Conservation (phyloP, 2,329 filamentous ascomycete species). For the Gremmenia infestans region DNA sequence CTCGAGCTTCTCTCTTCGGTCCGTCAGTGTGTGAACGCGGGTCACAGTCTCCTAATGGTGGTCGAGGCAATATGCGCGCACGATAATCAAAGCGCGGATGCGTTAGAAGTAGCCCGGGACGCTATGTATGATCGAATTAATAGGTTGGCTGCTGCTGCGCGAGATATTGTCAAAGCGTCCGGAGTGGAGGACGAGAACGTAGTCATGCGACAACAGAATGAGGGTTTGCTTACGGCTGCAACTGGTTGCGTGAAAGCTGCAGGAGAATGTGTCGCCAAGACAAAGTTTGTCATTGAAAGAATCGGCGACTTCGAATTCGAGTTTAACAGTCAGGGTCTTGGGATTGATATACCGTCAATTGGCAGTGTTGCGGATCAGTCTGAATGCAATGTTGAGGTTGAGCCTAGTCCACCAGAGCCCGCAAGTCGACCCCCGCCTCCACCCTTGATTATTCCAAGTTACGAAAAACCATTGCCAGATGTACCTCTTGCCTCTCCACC, state of each 20-base stretch:
- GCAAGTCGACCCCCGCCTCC: slow-evolving; percentile 39
- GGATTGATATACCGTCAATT: slow-evolving; percentile 42
- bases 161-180: slow-evolving; percentile 68
- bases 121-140: slow-evolving; percentile 76
- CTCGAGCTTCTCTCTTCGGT: slow-evolving; percentile 78
- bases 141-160: slow-evolving; percentile 74
- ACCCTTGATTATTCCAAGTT: slow-evolving; percentile 40
- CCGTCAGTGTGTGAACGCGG: slow-evolving; percentile 76
- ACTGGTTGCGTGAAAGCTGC: slow-evolving; percentile 86
- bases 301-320: slow-evolving; percentile 88
- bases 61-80: slow-evolving; percentile 79
- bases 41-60: slow-evolving; percentile 71
- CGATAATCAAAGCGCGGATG: slow-evolving; percentile 61
- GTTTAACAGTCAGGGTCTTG: slow-evolving; percentile 42
- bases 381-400: slow-evolving; percentile 17
- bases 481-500: slow-evolving; percentile 46
- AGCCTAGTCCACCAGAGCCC: slow-evolving; percentile 24
- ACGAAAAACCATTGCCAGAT: slow-evolving; percentile 65
- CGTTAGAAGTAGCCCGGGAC: slow-evolving; percentile 63
- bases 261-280: slow-evolving; percentile 85
- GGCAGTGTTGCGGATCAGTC: slow-evolving; percentile 34
- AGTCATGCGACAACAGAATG: slow-evolving; percentile 75
- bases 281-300: slow-evolving; percentile 77
- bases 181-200: slow-evolving; percentile 67
- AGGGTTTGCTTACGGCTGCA: slow-evolving; percentile 68